Evolutionary conservation across 1,139 yeast species (phyloP).

Genomic region (Lodderomyces orthopsilosis): DNA sequence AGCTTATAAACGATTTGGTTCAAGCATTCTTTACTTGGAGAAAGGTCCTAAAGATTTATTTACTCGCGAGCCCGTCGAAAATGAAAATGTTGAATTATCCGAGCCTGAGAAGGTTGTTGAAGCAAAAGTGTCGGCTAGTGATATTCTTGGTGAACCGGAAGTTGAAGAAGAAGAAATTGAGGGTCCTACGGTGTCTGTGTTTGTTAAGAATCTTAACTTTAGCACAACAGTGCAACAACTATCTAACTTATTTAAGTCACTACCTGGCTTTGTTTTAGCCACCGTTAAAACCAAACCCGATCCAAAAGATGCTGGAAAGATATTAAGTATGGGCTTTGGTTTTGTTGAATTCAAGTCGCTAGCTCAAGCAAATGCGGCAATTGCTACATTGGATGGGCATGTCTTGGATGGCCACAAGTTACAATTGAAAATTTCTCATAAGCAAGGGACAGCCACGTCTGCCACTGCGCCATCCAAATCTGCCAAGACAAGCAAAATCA

Average conservation of each 20-base stretch:
- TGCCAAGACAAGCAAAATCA: slow-evolving; percentile 61
- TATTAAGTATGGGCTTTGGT: slow-evolving; percentile 94
- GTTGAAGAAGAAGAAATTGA: slow-evolving; percentile 42
- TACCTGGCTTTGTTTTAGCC: slow-evolving; percentile 80
- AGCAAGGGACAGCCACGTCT: slow-evolving; percentile 38
- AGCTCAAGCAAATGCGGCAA: slow-evolving; percentile 77
- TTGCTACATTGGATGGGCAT: slow-evolving; percentile 70
- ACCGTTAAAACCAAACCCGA: slow-evolving; percentile 88
- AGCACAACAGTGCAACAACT: slow-evolving; percentile 64
- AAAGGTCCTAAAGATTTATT: slow-evolving; percentile 90
- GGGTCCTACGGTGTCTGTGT: slow-evolving; percentile 81
- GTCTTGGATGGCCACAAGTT: slow-evolving; percentile 86
- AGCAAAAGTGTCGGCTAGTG: slow-evolving; percentile 30
- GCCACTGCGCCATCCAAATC: slow-evolving; percentile 28
- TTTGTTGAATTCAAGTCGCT: slow-evolving; percentile 84
- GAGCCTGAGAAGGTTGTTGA: slow-evolving; percentile 28
- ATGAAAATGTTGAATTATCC: slow-evolving; percentile 25
- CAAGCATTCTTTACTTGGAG: slow-evolving; percentile 82
- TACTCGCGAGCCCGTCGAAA: slow-evolving; percentile 50
- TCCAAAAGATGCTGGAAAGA: slow-evolving; percentile 63
- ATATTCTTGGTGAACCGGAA: slow-evolving; percentile 30
- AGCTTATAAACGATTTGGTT: slow-evolving; percentile 84
- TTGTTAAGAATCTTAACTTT: slow-evolving; percentile 90
- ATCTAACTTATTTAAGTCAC: slow-evolving; percentile 58
- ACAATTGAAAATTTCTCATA: slow-evolving; percentile 83